Evolutionary conservation across 2,329 filamentous ascomycete genomes (phyloP), one percentile per base, ranked within the genome.

Genomic region (Claviceps humidiphila): DNA sequence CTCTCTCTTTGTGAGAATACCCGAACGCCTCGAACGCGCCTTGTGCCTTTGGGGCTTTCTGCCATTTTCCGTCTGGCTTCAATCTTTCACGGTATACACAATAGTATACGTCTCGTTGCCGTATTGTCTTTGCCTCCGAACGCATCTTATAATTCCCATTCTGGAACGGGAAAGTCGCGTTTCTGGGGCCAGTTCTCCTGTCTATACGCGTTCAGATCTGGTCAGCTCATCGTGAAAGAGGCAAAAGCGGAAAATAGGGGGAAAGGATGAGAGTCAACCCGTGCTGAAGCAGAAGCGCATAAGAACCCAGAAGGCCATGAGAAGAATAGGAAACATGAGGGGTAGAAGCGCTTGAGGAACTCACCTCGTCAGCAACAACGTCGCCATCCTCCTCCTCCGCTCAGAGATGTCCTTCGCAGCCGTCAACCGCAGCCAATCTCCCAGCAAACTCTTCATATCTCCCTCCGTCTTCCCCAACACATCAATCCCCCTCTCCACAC

Each of bases 401-500:
- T 71, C 70, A 16, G 58, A 58, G 16, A 64, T 58, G 16, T 68
- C 65, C 53, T 66, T 66, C 2, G 63, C 64, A 16, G 64, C 65
- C 20, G 74, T 73, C 59, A 71, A 60, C n/a, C 64, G 61, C 47
- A 81, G 58, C 78, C 77, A 80, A 51, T 67, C 63, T 22, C 63
- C 66, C 44, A 81, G 61, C 58, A 66, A 61, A 8, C 60, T 61
- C 55, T 74, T 66, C 57, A 89, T 60, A 54, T 80, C 77, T 1
- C 67, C 65, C 59, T 87, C 81, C 22, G 77, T 78, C 53, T 75
- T 75, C 2, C 68, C 75, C 26, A 79, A 58, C 9, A 79, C 74
- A 58, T 79, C 70, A 39, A 85, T 73, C 1, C 84, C 87, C 14
- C 85, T 75, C 57, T 89, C 85, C 53, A 80, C 74, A 60, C 85